Evolutionary conservation across 805 yeast genomes (phyloP).

Genomic region (Wickerhamomyces rabaulensis): DNA sequence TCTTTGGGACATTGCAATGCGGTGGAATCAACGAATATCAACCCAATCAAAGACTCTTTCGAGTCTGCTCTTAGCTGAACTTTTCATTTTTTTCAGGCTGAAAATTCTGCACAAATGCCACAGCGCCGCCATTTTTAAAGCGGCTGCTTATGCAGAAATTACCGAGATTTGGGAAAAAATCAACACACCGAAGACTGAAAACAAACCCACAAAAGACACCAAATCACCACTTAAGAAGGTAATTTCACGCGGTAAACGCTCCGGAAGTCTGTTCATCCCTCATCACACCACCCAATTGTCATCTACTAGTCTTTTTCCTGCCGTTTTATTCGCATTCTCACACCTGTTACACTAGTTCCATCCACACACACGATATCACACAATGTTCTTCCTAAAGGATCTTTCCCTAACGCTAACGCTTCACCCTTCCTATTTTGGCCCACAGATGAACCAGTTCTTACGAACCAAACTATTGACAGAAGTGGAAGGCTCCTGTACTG

Average conservation of each 20-base stretch:
- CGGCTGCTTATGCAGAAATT: background rate
- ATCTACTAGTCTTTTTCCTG: background rate
- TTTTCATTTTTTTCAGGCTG: conserved; percentile 1
- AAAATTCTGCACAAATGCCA: conserved; percentile 1
- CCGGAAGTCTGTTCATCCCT: background rate
- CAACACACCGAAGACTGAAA: background rate
- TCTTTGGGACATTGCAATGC: conserved; percentile 21
- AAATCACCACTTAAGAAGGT: background rate
- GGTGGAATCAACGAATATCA: background rate
- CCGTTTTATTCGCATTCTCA: background rate
- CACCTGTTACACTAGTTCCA: background rate
- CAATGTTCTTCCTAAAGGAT: conserved; percentile 62
- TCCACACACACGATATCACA: background rate
- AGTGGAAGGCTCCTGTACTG: conserved; percentile 98
- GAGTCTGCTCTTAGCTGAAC: background rate
- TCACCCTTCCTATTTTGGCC: conserved; percentile 97
- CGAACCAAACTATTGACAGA: conserved; percentile 88
- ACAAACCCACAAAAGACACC: background rate
- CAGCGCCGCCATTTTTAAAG: background rate
- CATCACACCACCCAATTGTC: background rate
- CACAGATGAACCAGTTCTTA: conserved; percentile 92
- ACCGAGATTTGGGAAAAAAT: background rate
- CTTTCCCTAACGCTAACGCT: conserved; percentile 85
- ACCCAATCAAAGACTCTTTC: background rate
- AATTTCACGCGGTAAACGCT: background rate